Evolutionary conservation across 768 basidiomycete species (phyloP), one percentile per base, ranked within the genome.

Genomic region (Mycena albidolilacea): DNA sequence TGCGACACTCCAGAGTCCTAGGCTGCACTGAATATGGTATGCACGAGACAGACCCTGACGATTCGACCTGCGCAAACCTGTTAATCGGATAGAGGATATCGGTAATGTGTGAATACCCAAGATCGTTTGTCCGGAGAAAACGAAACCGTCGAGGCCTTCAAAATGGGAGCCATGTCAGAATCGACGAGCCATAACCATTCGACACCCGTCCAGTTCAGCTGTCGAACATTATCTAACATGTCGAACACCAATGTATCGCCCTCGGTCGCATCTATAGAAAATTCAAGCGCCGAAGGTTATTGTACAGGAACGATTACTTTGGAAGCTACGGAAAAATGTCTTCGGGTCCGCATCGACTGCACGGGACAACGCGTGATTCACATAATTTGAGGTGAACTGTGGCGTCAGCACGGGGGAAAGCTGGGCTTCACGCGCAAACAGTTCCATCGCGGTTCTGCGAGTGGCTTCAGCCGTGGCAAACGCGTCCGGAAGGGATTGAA

Each of bases 281-380:
- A 17, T 57, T 62, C 1, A 66, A 30, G 12, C 15, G 19, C 12
- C 7, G 15, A 2, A 37, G 23, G 9, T 23, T 0, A 37, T 55
- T 8, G 30, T n/a, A 12, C 3, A 35, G 35, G 15, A 15, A 37
- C 15, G 0, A 19, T 64, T 75, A 90, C 91, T 77, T 70, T 80
- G 73, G 39, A 82, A 76, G 77, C 90, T 90, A 43, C 82, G 83
- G 76, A 92, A 93, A 0, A 80, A 84, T 41, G 90, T 91, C 10
- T 80, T 79, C 5, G 78, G 73, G n/a, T 83, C 76, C 8, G 87
- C 85, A 80, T 93, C 91, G 6, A 91, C 91, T 5, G 90, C 91
- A 77, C 82, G 80, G 14, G 89, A 90, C 35, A 85, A 84, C 37
- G 90, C 81, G 78, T 86, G 82, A 2, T 77, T 71, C 48, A 88